Conservation (phyloP, 2,329 filamentous ascomycete genomes). For the Fusarium bulbicola region DNA sequence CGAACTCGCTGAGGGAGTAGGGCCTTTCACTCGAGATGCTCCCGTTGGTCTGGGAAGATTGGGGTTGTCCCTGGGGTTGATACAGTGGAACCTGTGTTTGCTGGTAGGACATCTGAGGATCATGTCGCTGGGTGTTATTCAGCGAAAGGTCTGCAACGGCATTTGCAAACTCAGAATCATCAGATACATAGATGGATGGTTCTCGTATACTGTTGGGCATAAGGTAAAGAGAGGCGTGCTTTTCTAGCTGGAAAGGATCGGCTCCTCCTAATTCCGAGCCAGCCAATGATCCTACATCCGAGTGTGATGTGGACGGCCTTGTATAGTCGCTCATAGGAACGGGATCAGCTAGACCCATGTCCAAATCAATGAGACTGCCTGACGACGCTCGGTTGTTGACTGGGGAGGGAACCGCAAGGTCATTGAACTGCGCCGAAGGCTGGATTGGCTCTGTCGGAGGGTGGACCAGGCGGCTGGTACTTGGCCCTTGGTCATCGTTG, state of each 20-base stretch:
- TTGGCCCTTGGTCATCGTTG: conserved; percentile 47
- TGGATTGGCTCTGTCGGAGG: conserved; percentile 62
- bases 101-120: conserved; percentile 28
- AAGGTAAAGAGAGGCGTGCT: conserved; percentile 66
- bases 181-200: conserved; percentile 69
- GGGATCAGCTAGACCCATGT: conserved; percentile 63
- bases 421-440: conserved; percentile 52
- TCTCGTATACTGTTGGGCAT: conserved; percentile 56
- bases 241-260: conserved; percentile 71
- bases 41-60: conserved; percentile 25
- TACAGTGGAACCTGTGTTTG: conserved; percentile 31
- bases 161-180: conserved; percentile 62
- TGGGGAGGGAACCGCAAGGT: conserved; percentile 51
- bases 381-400: conserved; percentile 54
- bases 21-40: conserved; percentile 40
- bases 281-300: conserved; percentile 63
- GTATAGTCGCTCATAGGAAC: conserved; percentile 56
- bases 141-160: conserved; percentile 47
- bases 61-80: conserved; percentile 11
- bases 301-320: conserved; percentile 68
- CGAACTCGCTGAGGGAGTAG: conserved; percentile 53
- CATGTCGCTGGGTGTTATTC: conserved; percentile 33
- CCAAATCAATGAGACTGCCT: conserved; percentile 62
- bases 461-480: conserved; percentile 57
- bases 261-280: conserved; percentile 65